phyloP scores from a whole-genome alignment of 148 eudicot genomes.

The Talinum fruticosum region DNA sequence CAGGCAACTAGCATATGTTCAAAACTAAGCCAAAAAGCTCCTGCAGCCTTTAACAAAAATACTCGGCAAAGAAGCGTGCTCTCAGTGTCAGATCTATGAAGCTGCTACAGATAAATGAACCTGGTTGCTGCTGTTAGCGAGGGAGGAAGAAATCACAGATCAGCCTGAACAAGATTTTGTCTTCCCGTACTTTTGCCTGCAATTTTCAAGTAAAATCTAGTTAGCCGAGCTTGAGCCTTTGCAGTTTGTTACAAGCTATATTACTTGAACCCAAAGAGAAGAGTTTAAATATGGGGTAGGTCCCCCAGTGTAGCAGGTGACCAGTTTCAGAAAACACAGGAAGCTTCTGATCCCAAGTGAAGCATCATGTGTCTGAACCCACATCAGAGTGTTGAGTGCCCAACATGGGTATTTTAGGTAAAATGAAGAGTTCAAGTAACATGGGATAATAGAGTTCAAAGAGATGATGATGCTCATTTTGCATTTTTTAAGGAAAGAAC shows the following conservation, averaged over 20 bases:
- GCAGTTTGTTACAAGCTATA: background rate
- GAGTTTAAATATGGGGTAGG: background rate
- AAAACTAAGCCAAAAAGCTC: background rate
- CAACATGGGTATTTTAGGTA: background rate
- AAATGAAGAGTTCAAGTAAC: background rate
- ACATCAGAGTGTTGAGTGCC: no score
- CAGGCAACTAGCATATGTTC: background rate
- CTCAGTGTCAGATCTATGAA: background rate
- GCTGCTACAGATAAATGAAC: background rate
- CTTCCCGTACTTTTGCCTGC: conserved; percentile 69
- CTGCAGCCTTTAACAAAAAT: background rate
- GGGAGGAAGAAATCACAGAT: conserved; percentile 4
- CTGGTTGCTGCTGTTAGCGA: conserved; percentile 1
- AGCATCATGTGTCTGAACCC: background rate
- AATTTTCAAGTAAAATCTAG: background rate
- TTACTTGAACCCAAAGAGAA: background rate
- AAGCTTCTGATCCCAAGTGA: no score
- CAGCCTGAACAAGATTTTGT: conserved; percentile 32
- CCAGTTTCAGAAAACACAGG: no score
- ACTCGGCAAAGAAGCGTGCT: background rate
- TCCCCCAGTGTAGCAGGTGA: no score
- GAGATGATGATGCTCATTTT: background rate
- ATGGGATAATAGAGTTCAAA: background rate
- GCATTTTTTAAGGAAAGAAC: background rate
- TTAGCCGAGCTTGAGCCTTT: background rate